These are phyloP conservation scores for Penicillium sp. DNA, from an alignment of 2,329 filamentous ascomycete species.

Conservation along the genomic window DNA sequence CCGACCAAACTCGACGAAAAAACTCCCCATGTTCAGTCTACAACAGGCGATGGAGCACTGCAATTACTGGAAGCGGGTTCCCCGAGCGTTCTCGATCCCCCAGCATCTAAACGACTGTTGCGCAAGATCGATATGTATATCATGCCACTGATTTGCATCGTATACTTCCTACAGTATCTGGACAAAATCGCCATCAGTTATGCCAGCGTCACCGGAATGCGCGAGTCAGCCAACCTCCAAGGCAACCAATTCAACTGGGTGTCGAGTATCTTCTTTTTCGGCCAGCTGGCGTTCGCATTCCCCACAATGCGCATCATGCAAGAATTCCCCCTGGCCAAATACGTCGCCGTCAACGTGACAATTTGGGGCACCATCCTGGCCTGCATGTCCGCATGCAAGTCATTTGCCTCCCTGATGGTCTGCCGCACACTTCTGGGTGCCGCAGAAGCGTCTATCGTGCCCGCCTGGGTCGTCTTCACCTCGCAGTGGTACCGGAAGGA, in stretches of 20 bases:
- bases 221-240: slow-evolving; percentile 35
- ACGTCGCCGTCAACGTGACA: slow-evolving; percentile 38
- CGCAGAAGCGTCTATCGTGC: slow-evolving; percentile 48
- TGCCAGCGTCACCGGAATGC: slow-evolving; percentile 31
- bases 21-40: not conserved
- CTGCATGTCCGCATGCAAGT: slow-evolving; percentile 37
- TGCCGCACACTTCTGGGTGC: slow-evolving; percentile 54
- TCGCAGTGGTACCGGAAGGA: slow-evolving; percentile 35
- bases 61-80: slow-evolving; percentile 4
- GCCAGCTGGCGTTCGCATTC: slow-evolving; percentile 36
- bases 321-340: slow-evolving; percentile 42
- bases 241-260: slow-evolving; percentile 50
- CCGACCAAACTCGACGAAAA: not conserved
- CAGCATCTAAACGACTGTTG: slow-evolving; percentile 18
- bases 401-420: slow-evolving; percentile 51
- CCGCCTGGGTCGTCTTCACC: slow-evolving; percentile 31
- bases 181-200: slow-evolving; percentile 30
- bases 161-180: slow-evolving; percentile 34
- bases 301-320: slow-evolving; percentile 43
- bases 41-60: slow-evolving; percentile 1
- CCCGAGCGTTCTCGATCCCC: slow-evolving; percentile 3
- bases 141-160: slow-evolving; percentile 33
- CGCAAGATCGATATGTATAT: slow-evolving; percentile 34
- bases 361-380: slow-evolving; percentile 35
- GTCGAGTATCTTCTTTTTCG: slow-evolving; percentile 31